phyloP scores from a whole-genome alignment of 2,329 filamentous ascomycete species.

The Decorospora gaudefroyi region DNA sequence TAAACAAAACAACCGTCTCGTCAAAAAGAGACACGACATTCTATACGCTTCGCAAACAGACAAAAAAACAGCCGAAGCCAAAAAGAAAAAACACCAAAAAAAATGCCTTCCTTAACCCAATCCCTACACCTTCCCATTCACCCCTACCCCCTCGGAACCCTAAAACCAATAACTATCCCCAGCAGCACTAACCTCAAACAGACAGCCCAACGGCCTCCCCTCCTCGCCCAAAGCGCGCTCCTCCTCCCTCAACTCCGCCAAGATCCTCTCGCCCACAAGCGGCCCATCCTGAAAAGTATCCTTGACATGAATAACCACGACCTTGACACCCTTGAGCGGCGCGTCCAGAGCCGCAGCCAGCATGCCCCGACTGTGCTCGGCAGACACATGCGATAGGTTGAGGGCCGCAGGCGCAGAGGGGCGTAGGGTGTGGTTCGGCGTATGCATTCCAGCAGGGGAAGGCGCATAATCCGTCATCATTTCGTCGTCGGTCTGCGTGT shows the following conservation, averaged over 20 bases:
- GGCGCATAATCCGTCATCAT: constrained; percentile 33
- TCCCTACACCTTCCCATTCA: neutral
- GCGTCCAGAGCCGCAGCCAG: constrained; percentile 34
- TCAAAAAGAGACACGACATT: too few relatives aligned
- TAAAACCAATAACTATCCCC: constrained; percentile 63
- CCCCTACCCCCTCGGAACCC: neutral
- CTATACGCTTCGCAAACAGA: neutral
- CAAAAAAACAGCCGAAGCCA: constrained; percentile 2
- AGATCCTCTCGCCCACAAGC: constrained; percentile 66
- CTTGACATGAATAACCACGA: constrained; percentile 94
- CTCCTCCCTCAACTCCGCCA: constrained; percentile 68
- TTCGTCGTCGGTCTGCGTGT: constrained; percentile 32
- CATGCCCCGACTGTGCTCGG: constrained; percentile 37
- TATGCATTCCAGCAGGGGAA: constrained; percentile 26
- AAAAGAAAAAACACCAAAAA: neutral
- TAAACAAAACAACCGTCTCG: too few relatives aligned
- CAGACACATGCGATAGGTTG: constrained; percentile 27
- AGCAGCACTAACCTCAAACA: constrained; percentile 72
- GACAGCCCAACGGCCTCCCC: constrained; percentile 71
- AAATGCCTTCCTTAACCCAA: neutral
- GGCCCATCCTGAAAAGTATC: constrained; percentile 77
- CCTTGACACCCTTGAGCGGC: constrained; percentile 71
- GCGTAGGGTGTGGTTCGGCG: constrained; percentile 25
- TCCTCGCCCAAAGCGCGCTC: constrained; percentile 55
- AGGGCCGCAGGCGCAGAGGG: constrained; percentile 31